phyloP scores from a whole-genome alignment of 2,329 filamentous ascomycete species.

The Xylariaceae sp. region DNA sequence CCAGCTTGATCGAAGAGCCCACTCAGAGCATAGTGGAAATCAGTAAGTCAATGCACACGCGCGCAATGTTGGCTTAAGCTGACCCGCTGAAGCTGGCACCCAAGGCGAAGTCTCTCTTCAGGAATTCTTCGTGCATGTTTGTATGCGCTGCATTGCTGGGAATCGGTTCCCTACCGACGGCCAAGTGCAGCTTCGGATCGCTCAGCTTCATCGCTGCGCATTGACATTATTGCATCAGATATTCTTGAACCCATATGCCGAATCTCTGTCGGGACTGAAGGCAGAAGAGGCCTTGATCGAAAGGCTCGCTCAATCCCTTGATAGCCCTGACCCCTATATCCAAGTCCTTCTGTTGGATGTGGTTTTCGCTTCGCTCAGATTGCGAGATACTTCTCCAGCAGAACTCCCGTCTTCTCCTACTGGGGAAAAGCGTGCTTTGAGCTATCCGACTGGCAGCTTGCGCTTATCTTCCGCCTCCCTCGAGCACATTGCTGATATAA shows the following conservation, averaged over 20 bases:
- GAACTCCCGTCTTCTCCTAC: conserved; percentile 37
- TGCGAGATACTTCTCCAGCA: conserved; percentile 39
- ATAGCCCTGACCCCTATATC: conserved; percentile 57
- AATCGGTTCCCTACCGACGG: conserved; percentile 27
- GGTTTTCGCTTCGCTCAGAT: conserved; percentile 65
- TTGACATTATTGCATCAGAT: conserved; percentile 65
- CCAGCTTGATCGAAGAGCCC: conserved; percentile 46
- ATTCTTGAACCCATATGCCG: conserved; percentile 54
- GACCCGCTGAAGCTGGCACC: conserved; percentile 34
- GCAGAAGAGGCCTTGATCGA: conserved; percentile 66
- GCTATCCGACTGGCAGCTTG: conserved; percentile 33
- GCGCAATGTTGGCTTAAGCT: no score
- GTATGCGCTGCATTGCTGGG: conserved; percentile 53
- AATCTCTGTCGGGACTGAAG: conserved; percentile 52
- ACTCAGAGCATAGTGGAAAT: conserved; percentile 36
- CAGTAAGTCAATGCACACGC: conserved; percentile 44
- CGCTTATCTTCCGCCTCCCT: conserved; percentile 29
- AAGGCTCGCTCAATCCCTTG: conserved; percentile 54
- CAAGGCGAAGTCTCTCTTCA: conserved; percentile 55
- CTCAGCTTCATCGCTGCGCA: conserved; percentile 63
- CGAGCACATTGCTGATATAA: conserved; percentile 17
- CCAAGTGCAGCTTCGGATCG: conserved; percentile 42
- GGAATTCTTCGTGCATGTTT: conserved; percentile 59
- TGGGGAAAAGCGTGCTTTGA: conserved; percentile 39
- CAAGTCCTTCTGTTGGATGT: conserved; percentile 74